Conservation (phyloP, 495 filamentous ascomycete genomes). For the Tuber brumale region DNA sequence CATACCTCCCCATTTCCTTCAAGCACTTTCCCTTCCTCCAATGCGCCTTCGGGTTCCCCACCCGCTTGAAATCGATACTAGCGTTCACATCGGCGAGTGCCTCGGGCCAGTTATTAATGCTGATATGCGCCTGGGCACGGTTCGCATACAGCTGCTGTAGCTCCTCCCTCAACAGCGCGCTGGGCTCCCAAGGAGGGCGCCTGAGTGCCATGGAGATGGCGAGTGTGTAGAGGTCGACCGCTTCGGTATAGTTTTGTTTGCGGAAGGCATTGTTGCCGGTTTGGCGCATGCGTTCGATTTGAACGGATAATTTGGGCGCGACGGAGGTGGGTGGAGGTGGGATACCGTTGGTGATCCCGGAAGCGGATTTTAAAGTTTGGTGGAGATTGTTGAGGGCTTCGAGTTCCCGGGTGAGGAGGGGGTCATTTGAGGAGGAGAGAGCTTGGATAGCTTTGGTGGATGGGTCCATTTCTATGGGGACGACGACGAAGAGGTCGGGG, state of each 20-base stretch:
- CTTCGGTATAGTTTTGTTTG: constrained; percentile 65
- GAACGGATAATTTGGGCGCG: constrained; percentile 75
- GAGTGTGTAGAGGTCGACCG: constrained; percentile 70
- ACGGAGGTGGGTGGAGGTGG: constrained; percentile 75
- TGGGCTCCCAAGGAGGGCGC: constrained; percentile 81
- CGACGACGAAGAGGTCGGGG: constrained; percentile 68
- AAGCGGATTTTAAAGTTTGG: constrained; percentile 51
- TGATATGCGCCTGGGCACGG: constrained; percentile 85
- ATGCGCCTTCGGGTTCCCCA: constrained; percentile 89
- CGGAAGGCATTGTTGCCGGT: constrained; percentile 73
- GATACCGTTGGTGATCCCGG: constrained; percentile 51
- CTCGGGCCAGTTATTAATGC: constrained; percentile 68
- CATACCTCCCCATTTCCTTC: constrained; percentile 79
- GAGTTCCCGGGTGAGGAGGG: constrained; percentile 59
- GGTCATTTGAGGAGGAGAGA: constrained; percentile 42
- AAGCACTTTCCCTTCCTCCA: constrained; percentile 77
- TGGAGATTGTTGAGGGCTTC: constrained; percentile 65
- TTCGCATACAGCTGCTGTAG: constrained; percentile 71
- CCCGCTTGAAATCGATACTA: constrained; percentile 80
- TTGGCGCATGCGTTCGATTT: constrained; percentile 86
- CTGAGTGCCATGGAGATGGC: constrained; percentile 80
- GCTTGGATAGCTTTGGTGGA: constrained; percentile 58
- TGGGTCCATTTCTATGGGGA: constrained; percentile 74
- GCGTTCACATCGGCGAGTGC: constrained; percentile 73
- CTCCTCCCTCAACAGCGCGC: constrained; percentile 74